Evolutionary conservation across 2,329 filamentous ascomycete genomes (phyloP).

Genomic region (Rhinocladiella similis): DNA sequence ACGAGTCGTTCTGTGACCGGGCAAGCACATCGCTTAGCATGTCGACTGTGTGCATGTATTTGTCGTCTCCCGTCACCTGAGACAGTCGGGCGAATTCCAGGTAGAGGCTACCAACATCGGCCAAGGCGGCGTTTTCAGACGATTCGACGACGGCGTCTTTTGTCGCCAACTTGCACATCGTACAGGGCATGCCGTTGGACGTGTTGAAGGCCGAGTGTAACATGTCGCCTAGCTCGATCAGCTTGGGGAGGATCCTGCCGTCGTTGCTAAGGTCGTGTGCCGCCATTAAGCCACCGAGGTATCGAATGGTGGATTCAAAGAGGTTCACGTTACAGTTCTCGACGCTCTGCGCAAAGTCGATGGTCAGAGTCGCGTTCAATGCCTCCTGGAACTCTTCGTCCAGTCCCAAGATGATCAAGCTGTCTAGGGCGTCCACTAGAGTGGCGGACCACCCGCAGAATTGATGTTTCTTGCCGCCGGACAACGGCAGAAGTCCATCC

Average conservation of each 20-base stretch:
- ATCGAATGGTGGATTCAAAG: constrained; percentile 55
- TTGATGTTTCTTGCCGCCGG: constrained; percentile 4
- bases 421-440: constrained; percentile 61
- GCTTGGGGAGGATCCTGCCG: constrained; percentile 50
- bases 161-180: constrained; percentile 8
- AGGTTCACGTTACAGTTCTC: constrained; percentile 40
- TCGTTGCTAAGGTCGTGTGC: constrained; percentile 56
- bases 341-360: constrained; percentile 53
- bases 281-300: constrained; percentile 54
- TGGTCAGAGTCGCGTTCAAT: constrained; percentile 49
- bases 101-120: constrained; percentile 19
- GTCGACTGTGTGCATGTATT: constrained; percentile 39
- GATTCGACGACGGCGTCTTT: not conserved
- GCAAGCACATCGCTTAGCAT: constrained; percentile 36
- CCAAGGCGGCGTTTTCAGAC: constrained; percentile 6
- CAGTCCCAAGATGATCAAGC: constrained; percentile 63
- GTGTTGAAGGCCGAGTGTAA: constrained; percentile 48
- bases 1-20: constrained; percentile 28
- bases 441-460: constrained; percentile 54
- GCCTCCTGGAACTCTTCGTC: constrained; percentile 58
- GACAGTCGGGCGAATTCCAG: constrained; percentile 24
- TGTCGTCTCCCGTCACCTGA: constrained; percentile 38
- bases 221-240: constrained; percentile 55
- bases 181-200: constrained; percentile 30
- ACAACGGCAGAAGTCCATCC: constrained; percentile 10